Evolutionary conservation across 768 basidiomycete genomes (phyloP).

Genomic region (Mrakia blollopis): DNA sequence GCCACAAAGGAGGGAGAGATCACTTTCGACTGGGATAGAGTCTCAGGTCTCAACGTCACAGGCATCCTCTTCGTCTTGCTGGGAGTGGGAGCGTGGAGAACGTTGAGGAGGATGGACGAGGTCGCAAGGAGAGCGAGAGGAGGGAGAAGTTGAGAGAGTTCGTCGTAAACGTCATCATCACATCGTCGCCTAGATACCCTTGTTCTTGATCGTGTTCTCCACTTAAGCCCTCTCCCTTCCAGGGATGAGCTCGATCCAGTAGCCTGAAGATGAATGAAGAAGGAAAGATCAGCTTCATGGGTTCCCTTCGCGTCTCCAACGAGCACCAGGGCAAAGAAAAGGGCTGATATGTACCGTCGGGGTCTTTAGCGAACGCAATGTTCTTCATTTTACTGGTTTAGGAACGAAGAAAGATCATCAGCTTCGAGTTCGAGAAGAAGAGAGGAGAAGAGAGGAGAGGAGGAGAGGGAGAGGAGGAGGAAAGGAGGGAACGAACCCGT

Average conservation of each 20-base stretch:
- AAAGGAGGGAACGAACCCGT: constrained; percentile 65
- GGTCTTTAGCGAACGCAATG: constrained; percentile 58
- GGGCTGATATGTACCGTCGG: constrained; percentile 24
- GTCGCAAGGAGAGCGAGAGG: not conserved
- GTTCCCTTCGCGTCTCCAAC: too few species aligned
- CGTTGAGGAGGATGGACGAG: too few species aligned
- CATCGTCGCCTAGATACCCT: not conserved
- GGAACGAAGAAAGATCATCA: too few species aligned
- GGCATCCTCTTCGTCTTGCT: too few species aligned
- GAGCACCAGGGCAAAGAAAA: not conserved
- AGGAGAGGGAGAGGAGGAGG: not conserved
- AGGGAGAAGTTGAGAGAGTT: not conserved
- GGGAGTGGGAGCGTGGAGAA: too few species aligned
- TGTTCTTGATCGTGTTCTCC: not conserved
- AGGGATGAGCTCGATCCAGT: constrained; percentile 33
- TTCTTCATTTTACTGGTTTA: constrained; percentile 37
- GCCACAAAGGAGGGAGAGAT: too few species aligned
- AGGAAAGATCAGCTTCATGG: not conserved
- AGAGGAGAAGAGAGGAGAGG: too few species aligned
- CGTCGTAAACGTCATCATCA: not conserved
- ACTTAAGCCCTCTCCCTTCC: not conserved
- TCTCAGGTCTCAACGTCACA: too few species aligned
- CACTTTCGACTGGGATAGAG: too few species aligned
- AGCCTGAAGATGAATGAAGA: not conserved
- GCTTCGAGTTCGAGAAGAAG: too few species aligned